phyloP scores from a whole-genome alignment of 1,284 basidiomycete genomes.

The Caloboletus firmus region DNA sequence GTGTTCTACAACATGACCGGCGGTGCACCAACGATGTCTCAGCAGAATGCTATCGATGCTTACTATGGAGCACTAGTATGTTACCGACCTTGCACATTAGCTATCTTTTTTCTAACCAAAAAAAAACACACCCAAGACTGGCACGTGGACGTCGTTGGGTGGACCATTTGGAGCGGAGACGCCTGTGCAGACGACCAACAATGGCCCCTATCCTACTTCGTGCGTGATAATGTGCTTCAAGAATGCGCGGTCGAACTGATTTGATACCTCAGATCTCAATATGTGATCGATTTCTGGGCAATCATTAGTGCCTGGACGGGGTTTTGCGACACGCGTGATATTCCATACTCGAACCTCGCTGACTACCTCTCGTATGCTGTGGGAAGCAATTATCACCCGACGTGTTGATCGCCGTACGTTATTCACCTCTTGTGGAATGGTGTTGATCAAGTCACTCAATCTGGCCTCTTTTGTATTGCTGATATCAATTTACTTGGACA shows the following conservation, averaged over 20 bases:
- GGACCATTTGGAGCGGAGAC: slow-evolving; percentile 9
- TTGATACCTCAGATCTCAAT: slow-evolving; percentile 8
- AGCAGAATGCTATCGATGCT: slow-evolving; percentile 25
- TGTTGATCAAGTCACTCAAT: too few species aligned
- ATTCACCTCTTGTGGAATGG: not conserved
- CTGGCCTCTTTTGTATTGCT: too few species aligned
- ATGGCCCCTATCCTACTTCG: slow-evolving; percentile 28
- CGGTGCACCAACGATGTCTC: slow-evolving; percentile 21
- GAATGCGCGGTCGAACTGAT: not conserved
- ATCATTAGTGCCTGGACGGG: slow-evolving; percentile 25
- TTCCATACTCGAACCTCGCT: slow-evolving; percentile 25
- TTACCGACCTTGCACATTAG: not conserved
- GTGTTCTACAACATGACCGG: slow-evolving; percentile 26
- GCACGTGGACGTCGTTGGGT: slow-evolving; percentile 9
- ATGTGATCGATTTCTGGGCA: slow-evolving; percentile 20
- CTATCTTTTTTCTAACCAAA: not conserved
- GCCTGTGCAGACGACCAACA: slow-evolving; percentile 1
- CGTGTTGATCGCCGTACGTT: slow-evolving; percentile 9
- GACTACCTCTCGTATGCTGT: slow-evolving; percentile 24
- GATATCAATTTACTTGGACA: too few species aligned
- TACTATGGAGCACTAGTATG: slow-evolving; percentile 25
- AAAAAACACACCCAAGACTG: slow-evolving; percentile 11
- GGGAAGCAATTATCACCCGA: slow-evolving; percentile 10
- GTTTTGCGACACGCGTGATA: slow-evolving; percentile 19
- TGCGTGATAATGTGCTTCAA: not conserved